Conservation (phyloP, 371 early-diverging fungal species). For the Haplosporangium sp. region DNA sequence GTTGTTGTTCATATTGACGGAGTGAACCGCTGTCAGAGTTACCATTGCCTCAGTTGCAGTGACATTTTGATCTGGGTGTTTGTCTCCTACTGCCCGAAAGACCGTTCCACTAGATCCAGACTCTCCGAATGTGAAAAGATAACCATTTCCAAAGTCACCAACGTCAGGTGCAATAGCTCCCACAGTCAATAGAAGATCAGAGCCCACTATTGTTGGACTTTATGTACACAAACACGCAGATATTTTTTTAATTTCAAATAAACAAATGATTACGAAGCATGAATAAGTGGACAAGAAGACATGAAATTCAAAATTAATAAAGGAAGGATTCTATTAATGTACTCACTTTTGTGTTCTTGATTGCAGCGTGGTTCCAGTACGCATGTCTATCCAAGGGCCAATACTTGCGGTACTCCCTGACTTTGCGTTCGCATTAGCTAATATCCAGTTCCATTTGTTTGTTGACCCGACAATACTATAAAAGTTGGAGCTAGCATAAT, state of each 20-base stretch:
- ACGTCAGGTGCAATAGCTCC: constrained; percentile 41
- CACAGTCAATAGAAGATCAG: constrained; percentile 39
- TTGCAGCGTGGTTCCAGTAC: constrained; percentile 13
- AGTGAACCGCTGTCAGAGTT: constrained; percentile 7
- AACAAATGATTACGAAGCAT: not conserved
- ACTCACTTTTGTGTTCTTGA: constrained; percentile 41
- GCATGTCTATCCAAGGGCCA: constrained; percentile 29
- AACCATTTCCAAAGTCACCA: constrained; percentile 26
- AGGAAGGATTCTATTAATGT: too few relatives aligned
- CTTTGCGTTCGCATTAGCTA: constrained; percentile 10
- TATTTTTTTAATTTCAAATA: not conserved
- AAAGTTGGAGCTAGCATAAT: constrained; percentile 28
- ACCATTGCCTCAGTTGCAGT: constrained; percentile 31
- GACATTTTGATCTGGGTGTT: constrained; percentile 19
- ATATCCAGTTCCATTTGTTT: constrained; percentile 29
- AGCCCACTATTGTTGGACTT: constrained; percentile 32
- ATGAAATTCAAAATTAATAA: not conserved
- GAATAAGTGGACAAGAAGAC: not conserved
- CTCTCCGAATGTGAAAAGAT: constrained; percentile 27
- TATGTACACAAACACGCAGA: not conserved
- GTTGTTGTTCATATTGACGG: constrained; percentile 23
- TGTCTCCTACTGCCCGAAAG: constrained; percentile 22
- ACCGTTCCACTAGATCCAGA: constrained; percentile 33
- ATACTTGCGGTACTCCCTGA: not conserved
- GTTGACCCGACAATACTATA: constrained; percentile 33